These are phyloP conservation scores for Actinomortierella ambigua DNA, from an alignment of 371 early-diverging fungal species.

Conservation along the genomic window DNA sequence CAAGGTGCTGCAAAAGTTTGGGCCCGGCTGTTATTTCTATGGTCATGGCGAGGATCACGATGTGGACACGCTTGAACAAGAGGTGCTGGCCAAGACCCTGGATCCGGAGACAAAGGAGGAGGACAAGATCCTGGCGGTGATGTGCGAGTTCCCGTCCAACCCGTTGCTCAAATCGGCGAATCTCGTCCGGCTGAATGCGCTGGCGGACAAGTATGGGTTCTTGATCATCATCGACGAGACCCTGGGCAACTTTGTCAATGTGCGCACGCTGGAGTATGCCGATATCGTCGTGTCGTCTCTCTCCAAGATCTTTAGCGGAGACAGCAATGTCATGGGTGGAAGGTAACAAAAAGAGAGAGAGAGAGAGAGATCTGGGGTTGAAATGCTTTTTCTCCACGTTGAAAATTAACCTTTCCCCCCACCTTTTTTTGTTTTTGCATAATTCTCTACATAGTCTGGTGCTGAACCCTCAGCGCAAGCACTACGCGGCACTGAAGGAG, in stretches of 20 bases:
- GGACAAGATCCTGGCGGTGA: constrained; percentile 76
- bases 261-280: constrained; percentile 74
- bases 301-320: constrained; percentile 94
- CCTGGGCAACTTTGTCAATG: constrained; percentile 90
- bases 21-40: constrained; percentile 84
- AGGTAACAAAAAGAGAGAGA: constrained; percentile 51
- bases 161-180: constrained; percentile 88
- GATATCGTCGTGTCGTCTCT: constrained; percentile 92
- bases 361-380: too few species aligned
- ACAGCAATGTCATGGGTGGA: constrained; percentile 98
- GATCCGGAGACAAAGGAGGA: constrained; percentile 46
- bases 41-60: constrained; percentile 80
- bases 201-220: constrained; percentile 81
- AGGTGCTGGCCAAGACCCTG: constrained; percentile 43
- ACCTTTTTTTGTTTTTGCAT: too few species aligned
- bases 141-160: constrained; percentile 94
- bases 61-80: constrained; percentile 69
- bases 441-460: constrained; percentile 83
- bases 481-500: constrained; percentile 60
- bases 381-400: not conserved
- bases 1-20: constrained; percentile 94
- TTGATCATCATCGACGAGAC: constrained; percentile 94
- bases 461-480: constrained; percentile 74
- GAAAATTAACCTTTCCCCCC: too few species aligned
- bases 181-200: constrained; percentile 67